Evolutionary conservation across 1,139 yeast genomes (phyloP).

Genomic region (Taphrina flavorubra): DNA sequence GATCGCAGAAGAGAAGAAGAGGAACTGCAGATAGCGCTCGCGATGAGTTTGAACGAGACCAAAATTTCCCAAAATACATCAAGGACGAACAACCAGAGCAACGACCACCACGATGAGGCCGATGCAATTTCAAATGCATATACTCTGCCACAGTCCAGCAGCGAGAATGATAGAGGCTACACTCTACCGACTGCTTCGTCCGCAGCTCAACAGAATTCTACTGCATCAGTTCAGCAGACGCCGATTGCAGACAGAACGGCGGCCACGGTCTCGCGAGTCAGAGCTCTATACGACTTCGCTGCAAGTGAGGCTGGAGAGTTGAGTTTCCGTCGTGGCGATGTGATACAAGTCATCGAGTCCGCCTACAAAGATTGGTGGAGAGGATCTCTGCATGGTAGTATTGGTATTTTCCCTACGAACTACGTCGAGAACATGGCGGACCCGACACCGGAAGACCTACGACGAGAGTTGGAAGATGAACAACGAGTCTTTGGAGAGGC

Average conservation of each 20-base stretch:
- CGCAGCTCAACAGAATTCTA: constrained; percentile 40
- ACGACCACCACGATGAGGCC: constrained; percentile 33
- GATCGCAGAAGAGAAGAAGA: constrained; percentile 72
- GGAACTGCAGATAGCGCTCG: constrained; percentile 77
- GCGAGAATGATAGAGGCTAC: constrained; percentile 30
- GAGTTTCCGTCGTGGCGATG: constrained; percentile 53
- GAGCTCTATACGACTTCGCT: constrained; percentile 81
- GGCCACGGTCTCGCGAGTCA: constrained; percentile 66
- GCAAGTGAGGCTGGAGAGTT: constrained; percentile 62
- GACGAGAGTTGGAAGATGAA: constrained; percentile 56
- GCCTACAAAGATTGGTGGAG: constrained; percentile 97
- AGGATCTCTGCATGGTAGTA: constrained; percentile 78
- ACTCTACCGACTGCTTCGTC: constrained; percentile 37
- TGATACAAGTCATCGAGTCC: constrained; percentile 80
- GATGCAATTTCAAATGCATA: constrained; percentile 35
- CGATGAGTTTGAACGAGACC: constrained; percentile 71
- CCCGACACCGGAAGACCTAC: constrained; percentile 63
- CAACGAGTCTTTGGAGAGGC: constrained; percentile 58
- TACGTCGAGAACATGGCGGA: constrained; percentile 82
- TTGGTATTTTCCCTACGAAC: constrained; percentile 92
- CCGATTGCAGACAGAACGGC: constrained; percentile 49
- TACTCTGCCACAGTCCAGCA: constrained; percentile 33
- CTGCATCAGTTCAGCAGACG: constrained; percentile 45
- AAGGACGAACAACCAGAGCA: constrained; percentile 16
- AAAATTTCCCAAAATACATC: constrained; percentile 5